Conservation (phyloP, 768 basidiomycete genomes). For the Cystobasidium tubakii region DNA sequence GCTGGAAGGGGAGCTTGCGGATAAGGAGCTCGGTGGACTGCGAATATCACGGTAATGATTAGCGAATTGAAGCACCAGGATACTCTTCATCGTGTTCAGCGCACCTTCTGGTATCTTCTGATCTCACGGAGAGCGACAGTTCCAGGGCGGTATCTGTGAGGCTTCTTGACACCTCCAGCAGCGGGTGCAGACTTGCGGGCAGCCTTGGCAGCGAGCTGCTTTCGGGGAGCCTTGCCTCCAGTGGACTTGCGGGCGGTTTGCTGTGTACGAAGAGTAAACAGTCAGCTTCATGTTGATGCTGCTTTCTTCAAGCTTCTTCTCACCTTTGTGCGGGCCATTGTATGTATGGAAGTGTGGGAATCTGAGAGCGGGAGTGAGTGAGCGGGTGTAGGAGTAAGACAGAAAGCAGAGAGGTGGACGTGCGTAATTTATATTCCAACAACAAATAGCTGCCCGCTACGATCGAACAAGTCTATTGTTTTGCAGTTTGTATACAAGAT, state of each 20-base stretch:
- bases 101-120: constrained; percentile 50
- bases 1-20: constrained; percentile 51
- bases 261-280: constrained; percentile 7
- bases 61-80: constrained; percentile 24
- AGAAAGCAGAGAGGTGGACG: background rate
- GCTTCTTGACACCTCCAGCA: constrained; percentile 88
- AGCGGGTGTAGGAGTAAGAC: background rate
- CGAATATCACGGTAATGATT: no score
- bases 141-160: constrained; percentile 67
- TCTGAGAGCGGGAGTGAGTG: background rate
- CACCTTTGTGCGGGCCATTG: constrained; percentile 51
- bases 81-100: constrained; percentile 36
- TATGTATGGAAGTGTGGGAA: background rate
- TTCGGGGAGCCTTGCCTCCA: constrained; percentile 80
- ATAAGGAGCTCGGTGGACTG: constrained; percentile 49
- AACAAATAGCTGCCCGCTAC: no score
- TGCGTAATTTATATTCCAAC: no score
- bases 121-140: constrained; percentile 56
- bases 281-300: background rate
- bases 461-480: no score
- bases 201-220: constrained; percentile 92
- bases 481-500: no score
- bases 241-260: constrained; percentile 49
- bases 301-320: constrained; percentile 24
- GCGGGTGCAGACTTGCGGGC: constrained; percentile 77